phyloP scores from a whole-genome alignment of 768 basidiomycete genomes.

The Coprinellus aureogranulatus region DNA sequence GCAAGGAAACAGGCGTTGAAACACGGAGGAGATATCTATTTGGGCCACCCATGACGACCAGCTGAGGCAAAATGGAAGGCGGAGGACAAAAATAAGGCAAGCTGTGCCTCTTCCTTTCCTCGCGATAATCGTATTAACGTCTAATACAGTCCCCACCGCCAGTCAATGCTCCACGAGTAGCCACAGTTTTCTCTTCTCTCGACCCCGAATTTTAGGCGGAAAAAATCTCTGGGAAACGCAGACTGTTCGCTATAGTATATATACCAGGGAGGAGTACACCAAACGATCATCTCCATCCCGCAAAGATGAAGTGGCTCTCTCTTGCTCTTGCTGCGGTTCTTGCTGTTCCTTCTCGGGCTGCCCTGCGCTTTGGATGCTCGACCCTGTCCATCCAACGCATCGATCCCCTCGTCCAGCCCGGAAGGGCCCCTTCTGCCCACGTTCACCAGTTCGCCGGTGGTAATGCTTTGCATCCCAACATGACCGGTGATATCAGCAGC shows the following conservation, averaged over 20 bases:
- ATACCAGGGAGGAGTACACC: background rate
- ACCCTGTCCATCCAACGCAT: slow-evolving; percentile 9
- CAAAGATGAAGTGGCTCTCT: no score
- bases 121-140: no score
- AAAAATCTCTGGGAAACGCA: background rate
- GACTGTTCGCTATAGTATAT: background rate
- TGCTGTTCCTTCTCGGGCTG: slow-evolving; percentile 5
- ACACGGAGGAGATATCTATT: no score
- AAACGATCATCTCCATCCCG: background rate
- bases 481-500: slow-evolving; percentile 5
- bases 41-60: no score
- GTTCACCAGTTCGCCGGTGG: slow-evolving; percentile 9
- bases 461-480: no score
- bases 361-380: slow-evolving; percentile 8
- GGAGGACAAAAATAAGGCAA: no score
- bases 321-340: slow-evolving; percentile 1
- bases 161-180: no score
- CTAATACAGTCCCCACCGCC: no score
- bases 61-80: no score
- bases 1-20: no score
- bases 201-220: slow-evolving; percentile 2
- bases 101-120: no score
- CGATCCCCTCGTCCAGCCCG: no score
- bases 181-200: background rate
- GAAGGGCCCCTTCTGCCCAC: slow-evolving; percentile 5